Evolutionary conservation across 2,329 filamentous ascomycete species (phyloP), one percentile per base, ranked within the genome.

Genomic region (Pseudocercospora fijiensis): DNA sequence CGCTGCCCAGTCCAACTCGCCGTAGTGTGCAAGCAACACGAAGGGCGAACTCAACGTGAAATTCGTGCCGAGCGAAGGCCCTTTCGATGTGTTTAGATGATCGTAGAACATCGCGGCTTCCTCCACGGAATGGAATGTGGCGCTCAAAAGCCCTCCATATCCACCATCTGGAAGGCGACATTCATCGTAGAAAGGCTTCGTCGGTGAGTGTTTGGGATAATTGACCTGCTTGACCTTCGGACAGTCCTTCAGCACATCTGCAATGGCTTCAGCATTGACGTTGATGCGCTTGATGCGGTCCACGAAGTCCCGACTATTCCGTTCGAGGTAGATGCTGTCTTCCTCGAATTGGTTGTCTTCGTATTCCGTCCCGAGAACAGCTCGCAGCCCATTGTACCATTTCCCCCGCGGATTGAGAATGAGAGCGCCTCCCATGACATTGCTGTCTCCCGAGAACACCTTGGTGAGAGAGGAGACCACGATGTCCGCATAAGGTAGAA

Each of bases 391-490:
- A 2, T 76, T 61, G 76, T 96, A 96, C 78, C 89, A 90, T 52
- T 80, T 86, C n/a, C 88, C 82, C 62, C 88, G 85, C 0, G 87
- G 86, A 66, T 89, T 89, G 58, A 89, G 77, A 16, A 89, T 82
- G 13, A 83, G 80, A 68, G 85, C 82, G 63, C 95, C 95, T 63
- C 93, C 95, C 94, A 98, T 98, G 69, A 99, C 95, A 76, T 99
- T 98, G 76, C 91, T 95, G 78, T 97, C 95, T 57, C 95, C 95
- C 61, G 92, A 96, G 79, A 99, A 99, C 60, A 98, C 90, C 77
- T 99, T 99, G 56, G 95, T 98, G 64, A 99, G 82, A 75, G 91
- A 96, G 81, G 91, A 96, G 62, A 96, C 94, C 4, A 98, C 91
- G 16, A 98, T 84, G 77, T 99, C 95, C 64, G 92, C 91, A 74